Percentiles rank a stretch among this genome's conserved stretches.
phyloP scores from a whole-genome alignment of 164 flowering plant species.

The Pachysandra terminalis region DNA sequence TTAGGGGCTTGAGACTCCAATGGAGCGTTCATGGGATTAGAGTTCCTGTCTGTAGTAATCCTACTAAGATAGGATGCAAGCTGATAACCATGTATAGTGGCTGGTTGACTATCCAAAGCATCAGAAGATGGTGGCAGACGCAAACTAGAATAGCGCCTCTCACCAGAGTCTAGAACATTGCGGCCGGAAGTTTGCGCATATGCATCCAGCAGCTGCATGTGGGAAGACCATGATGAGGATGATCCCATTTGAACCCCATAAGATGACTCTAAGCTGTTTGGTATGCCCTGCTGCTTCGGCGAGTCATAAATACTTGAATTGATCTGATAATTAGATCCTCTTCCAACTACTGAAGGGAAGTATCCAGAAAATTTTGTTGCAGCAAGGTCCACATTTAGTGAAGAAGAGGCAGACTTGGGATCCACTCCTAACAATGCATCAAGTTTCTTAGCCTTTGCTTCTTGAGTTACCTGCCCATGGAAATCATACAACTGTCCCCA shows the following conservation, averaged over 20 bases:
- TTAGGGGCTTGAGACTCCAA: conserved; percentile 36
- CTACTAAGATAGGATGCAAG: conserved; percentile 55
- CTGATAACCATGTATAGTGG: conserved; percentile 87
- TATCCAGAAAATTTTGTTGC: conserved; percentile 37
- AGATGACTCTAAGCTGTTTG: conserved; percentile 38
- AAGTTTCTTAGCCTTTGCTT: conserved; percentile 63
- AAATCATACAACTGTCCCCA: conserved; percentile 92
- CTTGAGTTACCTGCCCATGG: conserved; percentile 74
- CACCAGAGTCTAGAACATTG: conserved; percentile 37
- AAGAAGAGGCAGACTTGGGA: conserved; percentile 29
- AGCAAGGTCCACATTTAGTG: conserved; percentile 37
- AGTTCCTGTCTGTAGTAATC: conserved; percentile 39
- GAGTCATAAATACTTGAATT: conserved; percentile 43
- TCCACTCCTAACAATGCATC: conserved; percentile 55
- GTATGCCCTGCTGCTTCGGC: conserved; percentile 44
- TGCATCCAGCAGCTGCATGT: conserved; percentile 46
- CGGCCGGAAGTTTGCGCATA: conserved; percentile 44
- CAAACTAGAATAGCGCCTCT: conserved; percentile 80
- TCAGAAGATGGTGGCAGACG: conserved; percentile 62
- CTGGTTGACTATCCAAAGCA: conserved; percentile 73
- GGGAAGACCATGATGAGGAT: conserved; percentile 45
- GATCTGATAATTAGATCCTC: conserved; percentile 36
- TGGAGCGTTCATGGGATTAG: conserved; percentile 32
- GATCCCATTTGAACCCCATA: conserved; percentile 51
- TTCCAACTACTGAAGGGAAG: conserved; percentile 36